These are phyloP conservation scores for Colletotrichum sp. DNA, from an alignment of 2,329 filamentous ascomycete genomes.

Conservation along the genomic window DNA sequence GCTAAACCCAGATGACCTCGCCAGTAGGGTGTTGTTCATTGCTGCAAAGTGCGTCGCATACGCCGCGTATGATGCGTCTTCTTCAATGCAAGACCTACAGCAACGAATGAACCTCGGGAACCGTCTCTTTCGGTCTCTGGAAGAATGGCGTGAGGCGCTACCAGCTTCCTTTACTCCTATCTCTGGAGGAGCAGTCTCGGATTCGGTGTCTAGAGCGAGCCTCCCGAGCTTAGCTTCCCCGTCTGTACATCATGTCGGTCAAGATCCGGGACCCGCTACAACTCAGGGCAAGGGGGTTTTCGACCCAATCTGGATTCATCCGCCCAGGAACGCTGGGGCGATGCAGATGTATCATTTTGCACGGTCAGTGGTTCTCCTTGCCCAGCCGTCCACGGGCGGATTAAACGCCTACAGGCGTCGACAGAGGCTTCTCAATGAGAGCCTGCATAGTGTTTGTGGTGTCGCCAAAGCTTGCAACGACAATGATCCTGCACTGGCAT, in stretches of 20 bases:
- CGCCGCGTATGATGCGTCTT: slow-evolving; percentile 44
- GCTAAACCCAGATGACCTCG: slow-evolving; percentile 56
- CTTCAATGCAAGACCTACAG: not conserved
- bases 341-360: slow-evolving; percentile 57
- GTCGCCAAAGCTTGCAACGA: slow-evolving; percentile 27
- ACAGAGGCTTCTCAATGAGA: slow-evolving; percentile 12
- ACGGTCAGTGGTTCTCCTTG: slow-evolving; percentile 44
- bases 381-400: not conserved
- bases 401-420: slow-evolving; percentile 45
- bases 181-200: slow-evolving; percentile 24
- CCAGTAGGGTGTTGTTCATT: slow-evolving; percentile 54
- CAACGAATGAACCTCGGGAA: slow-evolving; percentile 38
- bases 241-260: not conserved
- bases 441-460: slow-evolving; percentile 40
- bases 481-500: not conserved
- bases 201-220: not conserved
- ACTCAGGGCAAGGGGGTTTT: slow-evolving; percentile 39
- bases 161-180: slow-evolving; percentile 34
- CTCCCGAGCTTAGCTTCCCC: not conserved
- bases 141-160: slow-evolving; percentile 3
- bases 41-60: slow-evolving; percentile 61
- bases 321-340: slow-evolving; percentile 46
- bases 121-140: not conserved
- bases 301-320: slow-evolving; percentile 51
- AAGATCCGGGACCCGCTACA: slow-evolving; percentile 24